These are phyloP conservation scores for Spergularia bocconei DNA, from an alignment of 148 eudicot species.

Conservation along the genomic window DNA sequence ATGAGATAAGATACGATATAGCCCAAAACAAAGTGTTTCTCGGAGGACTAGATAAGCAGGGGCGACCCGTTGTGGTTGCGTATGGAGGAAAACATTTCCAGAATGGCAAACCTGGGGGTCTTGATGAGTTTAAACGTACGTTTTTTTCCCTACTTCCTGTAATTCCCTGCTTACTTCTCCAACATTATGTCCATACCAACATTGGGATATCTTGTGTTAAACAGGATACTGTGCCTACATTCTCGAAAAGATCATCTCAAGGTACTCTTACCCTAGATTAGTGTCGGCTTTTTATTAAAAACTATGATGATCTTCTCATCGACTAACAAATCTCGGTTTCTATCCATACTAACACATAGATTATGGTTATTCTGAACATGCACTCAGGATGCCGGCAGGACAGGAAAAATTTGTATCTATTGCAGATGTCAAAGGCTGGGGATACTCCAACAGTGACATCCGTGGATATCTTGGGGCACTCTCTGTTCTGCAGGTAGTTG, in stretches of 20 bases:
- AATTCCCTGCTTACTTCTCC: not conserved
- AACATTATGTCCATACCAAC: slow-evolving; percentile 1
- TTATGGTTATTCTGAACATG: not conserved
- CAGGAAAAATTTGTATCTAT: slow-evolving; percentile 67
- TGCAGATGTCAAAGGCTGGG: slow-evolving; percentile 78
- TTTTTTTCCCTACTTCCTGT: not conserved
- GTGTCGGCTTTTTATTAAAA: too few species aligned
- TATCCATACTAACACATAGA: not conserved
- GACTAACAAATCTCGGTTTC: not conserved
- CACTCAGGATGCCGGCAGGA: slow-evolving; percentile 61
- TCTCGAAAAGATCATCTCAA: slow-evolving; percentile 63
- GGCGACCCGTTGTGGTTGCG: slow-evolving; percentile 51
- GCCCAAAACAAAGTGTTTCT: slow-evolving; percentile 65
- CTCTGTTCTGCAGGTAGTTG: slow-evolving; percentile 67
- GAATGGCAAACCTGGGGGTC: slow-evolving; percentile 47
- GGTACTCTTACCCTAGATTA: slow-evolving; percentile 32
- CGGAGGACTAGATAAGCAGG: slow-evolving; percentile 63
- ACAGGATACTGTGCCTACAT: slow-evolving; percentile 68
- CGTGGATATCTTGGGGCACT: slow-evolving; percentile 65
- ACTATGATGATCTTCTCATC: not conserved
- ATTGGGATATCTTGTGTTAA: slow-evolving; percentile 9
- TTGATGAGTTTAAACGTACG: slow-evolving; percentile 80
- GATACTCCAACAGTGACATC: slow-evolving; percentile 65
- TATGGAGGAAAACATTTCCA: slow-evolving; percentile 55
- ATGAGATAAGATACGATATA: slow-evolving; percentile 49